Base-by-base conservation (phyloP, 2,329 filamentous ascomycete genomes). In the Cordyceps javanica region DNA sequence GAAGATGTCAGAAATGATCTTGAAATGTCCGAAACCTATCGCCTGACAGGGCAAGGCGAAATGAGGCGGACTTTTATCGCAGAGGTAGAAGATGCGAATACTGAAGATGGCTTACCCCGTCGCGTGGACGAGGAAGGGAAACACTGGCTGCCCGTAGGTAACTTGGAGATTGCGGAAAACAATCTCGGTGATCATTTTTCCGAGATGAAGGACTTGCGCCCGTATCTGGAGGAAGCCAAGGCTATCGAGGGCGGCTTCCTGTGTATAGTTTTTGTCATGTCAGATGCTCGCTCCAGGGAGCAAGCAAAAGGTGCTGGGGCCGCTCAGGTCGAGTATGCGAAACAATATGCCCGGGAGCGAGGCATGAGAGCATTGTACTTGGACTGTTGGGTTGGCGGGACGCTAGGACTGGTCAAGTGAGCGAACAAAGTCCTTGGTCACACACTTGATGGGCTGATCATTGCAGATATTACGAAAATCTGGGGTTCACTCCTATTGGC, bases 371-470 rank as follows among this genome's bases (percentile, higher is more conserved):
- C 45, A 6, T 7, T 50, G 7, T 50, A 57, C 32, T 25, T 57
- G 34, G 54, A 57, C 25, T 39, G 54, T 16, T 50, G 23, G 44
- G 45, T 50, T 32, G 42, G 54, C 14, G 54, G 54, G 14, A 57
- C 45, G 10, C 25, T 36, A 19, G 54, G 45, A 6, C 45, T 50
- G 9, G 54, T 57, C 25, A 49, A 23, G 54, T 57, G 32, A 57
- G 54, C 30, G 3, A 5, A 44, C 11, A 10, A 45, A 10, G 6
- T 6, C 5, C 19, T n/a, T 13, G 5, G 16, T 14, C 2, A 14
- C 21, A 21, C 6, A 26, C n/a, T n/a, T 3, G 21, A n/a, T 16
- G 3, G 5, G 13, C 26, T 49, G 23, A 42, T 5, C 16, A 42
- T 16, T 25, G 10, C 45, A 57, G 55, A 44, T 28, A 57, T 3